A percentile compares a stretch with the other conserved stretches of the same genome.
These are phyloP conservation scores for Neurospora terricola DNA, from an alignment of 495 filamentous ascomycete genomes.

Conservation along the genomic window DNA sequence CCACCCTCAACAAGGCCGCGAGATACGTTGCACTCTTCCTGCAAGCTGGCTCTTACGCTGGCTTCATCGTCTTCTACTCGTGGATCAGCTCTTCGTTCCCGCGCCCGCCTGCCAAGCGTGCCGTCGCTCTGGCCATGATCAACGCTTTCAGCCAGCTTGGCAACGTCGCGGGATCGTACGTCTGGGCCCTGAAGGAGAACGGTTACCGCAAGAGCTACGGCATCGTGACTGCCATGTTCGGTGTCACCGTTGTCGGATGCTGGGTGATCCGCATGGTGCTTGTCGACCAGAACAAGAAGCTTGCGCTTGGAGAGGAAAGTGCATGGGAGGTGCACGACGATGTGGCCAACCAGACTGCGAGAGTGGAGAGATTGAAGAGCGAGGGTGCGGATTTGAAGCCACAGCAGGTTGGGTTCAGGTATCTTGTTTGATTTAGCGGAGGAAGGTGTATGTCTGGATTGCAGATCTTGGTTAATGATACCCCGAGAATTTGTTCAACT, in stretches of 20 bases:
- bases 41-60: conserved; percentile 48
- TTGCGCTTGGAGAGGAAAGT: conserved; percentile 39
- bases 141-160: conserved; percentile 67
- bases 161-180: conserved; percentile 65
- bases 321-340: conserved; percentile 13
- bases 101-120: conserved; percentile 68
- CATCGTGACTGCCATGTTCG: conserved; percentile 55
- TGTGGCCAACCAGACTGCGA: conserved; percentile 11
- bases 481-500: not conserved
- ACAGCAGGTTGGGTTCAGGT: conserved; percentile 8
- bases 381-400: not conserved
- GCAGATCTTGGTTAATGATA: conserved; percentile 1
- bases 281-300: conserved; percentile 53
- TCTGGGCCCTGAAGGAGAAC: conserved; percentile 47
- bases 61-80: conserved; percentile 62
- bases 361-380: conserved; percentile 6
- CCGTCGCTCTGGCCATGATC: conserved; percentile 65
- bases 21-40: conserved; percentile 72
- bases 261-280: conserved; percentile 49
- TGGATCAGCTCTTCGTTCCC: conserved; percentile 71
- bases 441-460: not conserved
- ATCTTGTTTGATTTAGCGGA: conserved; percentile 2
- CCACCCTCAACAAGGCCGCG: conserved; percentile 52
- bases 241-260: conserved; percentile 41
- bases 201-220: conserved; percentile 33